Conservation (phyloP, 2,329 filamentous ascomycete genomes). For the Aureobasidium musti region DNA sequence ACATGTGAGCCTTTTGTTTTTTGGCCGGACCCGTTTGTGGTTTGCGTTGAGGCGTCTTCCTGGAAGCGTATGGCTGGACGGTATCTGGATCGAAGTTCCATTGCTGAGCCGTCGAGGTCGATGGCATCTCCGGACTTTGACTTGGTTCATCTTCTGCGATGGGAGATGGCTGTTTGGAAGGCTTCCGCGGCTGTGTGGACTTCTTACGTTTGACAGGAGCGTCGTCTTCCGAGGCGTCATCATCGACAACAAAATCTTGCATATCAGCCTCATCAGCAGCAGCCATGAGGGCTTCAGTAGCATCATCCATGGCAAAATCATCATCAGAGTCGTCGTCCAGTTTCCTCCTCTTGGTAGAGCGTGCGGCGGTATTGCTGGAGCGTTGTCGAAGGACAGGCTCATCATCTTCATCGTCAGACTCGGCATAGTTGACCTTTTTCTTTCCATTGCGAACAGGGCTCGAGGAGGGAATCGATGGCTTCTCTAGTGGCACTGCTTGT, state of each 20-base stretch:
- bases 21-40: constrained; percentile 35
- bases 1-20: constrained; percentile 70
- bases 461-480: constrained; percentile 49
- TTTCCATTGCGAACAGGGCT: constrained; percentile 80
- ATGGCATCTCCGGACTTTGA: constrained; percentile 50
- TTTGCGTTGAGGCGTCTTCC: constrained; percentile 39
- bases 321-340: constrained; percentile 68
- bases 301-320: constrained; percentile 62
- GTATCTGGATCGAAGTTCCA: constrained; percentile 75
- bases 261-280: constrained; percentile 71
- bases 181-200: constrained; percentile 56
- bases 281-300: constrained; percentile 57
- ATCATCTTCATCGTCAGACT: constrained; percentile 76
- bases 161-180: constrained; percentile 51
- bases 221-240: constrained; percentile 74
- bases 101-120: constrained; percentile 69
- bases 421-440: constrained; percentile 75
- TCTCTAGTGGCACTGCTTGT: background rate
- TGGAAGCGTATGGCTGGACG: constrained; percentile 46
- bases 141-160: constrained; percentile 47
- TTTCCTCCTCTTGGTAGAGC: constrained; percentile 59
- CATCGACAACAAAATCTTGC: constrained; percentile 83
- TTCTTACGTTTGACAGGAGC: constrained; percentile 65
- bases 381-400: constrained; percentile 67
- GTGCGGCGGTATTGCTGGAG: constrained; percentile 48